Percentiles rank a stretch among this genome's conserved stretches.
Evolutionary conservation across 768 basidiomycete species (phyloP).

Genomic region (Tulasnella sp.): DNA sequence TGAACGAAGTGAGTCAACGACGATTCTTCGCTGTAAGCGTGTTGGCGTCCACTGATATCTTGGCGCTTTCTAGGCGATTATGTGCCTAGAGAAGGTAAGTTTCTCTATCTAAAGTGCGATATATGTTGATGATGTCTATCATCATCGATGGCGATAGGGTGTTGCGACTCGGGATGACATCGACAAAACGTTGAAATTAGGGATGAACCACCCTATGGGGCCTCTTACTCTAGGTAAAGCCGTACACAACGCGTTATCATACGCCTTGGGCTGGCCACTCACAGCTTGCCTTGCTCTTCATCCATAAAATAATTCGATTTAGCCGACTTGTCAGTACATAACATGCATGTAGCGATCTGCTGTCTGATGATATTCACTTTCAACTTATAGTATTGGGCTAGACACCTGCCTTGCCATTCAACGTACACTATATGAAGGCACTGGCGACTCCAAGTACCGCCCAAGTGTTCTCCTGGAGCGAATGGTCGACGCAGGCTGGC

Average conservation of each 20-base stretch:
- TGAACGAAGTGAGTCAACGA: slow-evolving; percentile 60
- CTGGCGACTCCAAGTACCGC: slow-evolving; percentile 89
- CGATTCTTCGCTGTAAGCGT: neutral
- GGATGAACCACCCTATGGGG: slow-evolving; percentile 94
- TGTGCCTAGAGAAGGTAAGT: slow-evolving; percentile 77
- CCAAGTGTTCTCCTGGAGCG: slow-evolving; percentile 80
- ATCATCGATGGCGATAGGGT: slow-evolving; percentile 38
- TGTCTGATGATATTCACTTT: slow-evolving; percentile 1
- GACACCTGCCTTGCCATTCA: slow-evolving; percentile 95
- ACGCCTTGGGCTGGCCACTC: too few relatives aligned
- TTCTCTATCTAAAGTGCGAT: neutral
- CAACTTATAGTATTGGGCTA: slow-evolving; percentile 66
- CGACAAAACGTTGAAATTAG: slow-evolving; percentile 84
- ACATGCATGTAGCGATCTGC: neutral
- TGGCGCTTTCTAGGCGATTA: slow-evolving; percentile 54
- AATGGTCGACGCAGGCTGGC: slow-evolving; percentile 95
- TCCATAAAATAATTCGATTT: neutral
- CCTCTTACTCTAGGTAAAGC: slow-evolving; percentile 68
- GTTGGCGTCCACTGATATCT: neutral
- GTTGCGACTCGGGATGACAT: slow-evolving; percentile 91
- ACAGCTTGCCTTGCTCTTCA: slow-evolving; percentile 12
- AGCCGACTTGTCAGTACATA: slow-evolving; percentile 46
- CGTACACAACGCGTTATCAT: neutral
- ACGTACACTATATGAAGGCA: slow-evolving; percentile 76
- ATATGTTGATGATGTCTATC: neutral